A percentile compares a stretch with the other conserved stretches of the same genome.
Evolutionary conservation across 2,329 filamentous ascomycete genomes (phyloP).

Genomic region (Verticillium albo-atrum): DNA sequence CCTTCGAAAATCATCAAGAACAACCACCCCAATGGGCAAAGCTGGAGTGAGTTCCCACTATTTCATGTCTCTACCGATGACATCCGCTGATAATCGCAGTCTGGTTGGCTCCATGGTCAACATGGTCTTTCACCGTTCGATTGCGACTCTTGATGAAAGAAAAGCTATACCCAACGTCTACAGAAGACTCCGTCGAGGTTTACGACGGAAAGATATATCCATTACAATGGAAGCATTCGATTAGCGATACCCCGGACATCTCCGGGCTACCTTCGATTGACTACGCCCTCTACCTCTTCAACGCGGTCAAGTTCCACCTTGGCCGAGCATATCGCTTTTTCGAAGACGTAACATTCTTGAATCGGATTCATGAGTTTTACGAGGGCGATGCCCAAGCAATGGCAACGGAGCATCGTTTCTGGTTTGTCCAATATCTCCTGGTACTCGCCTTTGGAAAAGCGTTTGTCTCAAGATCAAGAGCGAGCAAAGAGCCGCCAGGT

Average conservation of each 20-base stretch:
- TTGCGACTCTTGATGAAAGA: constrained; percentile 24
- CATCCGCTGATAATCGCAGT: constrained; percentile 9
- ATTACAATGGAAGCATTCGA: constrained; percentile 12
- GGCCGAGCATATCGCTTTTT: constrained; percentile 23
- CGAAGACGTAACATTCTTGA: constrained; percentile 19
- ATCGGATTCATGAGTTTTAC: constrained; percentile 18
- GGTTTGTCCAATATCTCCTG: constrained; percentile 21
- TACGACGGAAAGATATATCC: constrained; percentile 25
- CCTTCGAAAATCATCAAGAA: constrained; percentile 24
- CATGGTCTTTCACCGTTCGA: constrained; percentile 27
- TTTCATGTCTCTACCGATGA: background rate
- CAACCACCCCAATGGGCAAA: constrained; percentile 21
- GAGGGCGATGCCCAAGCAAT: constrained; percentile 15
- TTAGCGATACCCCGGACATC: background rate
- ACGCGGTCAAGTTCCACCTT: constrained; percentile 17
- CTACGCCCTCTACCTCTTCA: constrained; percentile 15
- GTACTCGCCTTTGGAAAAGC: constrained; percentile 24
- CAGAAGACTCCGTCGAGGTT: constrained; percentile 13
- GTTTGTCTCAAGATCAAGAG: constrained; percentile 15
- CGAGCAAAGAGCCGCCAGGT: constrained; percentile 14
- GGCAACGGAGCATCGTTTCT: constrained; percentile 9
- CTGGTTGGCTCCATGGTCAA: constrained; percentile 25
- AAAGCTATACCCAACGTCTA: constrained; percentile 20
- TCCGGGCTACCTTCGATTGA: constrained; percentile 8
- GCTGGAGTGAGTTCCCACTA: constrained; percentile 27